Conservation (phyloP, 1,284 basidiomycete genomes). For the Neotropicomus parvogracilis region DNA sequence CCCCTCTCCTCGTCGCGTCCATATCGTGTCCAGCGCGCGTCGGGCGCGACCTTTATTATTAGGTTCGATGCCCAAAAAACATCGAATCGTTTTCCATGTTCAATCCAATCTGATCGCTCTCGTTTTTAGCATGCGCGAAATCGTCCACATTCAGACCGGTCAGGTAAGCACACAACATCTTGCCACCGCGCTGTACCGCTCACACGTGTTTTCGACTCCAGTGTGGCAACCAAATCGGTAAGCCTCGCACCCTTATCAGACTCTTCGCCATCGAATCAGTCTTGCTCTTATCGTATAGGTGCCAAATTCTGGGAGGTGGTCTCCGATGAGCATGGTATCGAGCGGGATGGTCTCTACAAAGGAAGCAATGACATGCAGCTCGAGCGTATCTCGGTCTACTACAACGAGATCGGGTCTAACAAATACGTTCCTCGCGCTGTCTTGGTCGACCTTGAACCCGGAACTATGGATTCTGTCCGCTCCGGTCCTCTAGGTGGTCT, state of each 20-base stretch:
- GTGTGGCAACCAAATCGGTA: slow-evolving; percentile 98
- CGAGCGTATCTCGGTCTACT: slow-evolving; percentile 96
- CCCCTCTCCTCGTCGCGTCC: slow-evolving; percentile 14
- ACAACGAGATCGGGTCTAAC: slow-evolving; percentile 86
- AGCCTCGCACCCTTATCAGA: slow-evolving; percentile 28
- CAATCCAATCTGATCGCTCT: slow-evolving; percentile 30
- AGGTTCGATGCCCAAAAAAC: slow-evolving; percentile 45
- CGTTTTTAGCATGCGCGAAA: slow-evolving; percentile 83
- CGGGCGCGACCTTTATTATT: slow-evolving; percentile 27
- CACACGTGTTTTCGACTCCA: slow-evolving; percentile 36
- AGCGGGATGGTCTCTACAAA: slow-evolving; percentile 88
- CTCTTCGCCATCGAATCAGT: background rate
- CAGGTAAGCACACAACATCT: slow-evolving; percentile 54
- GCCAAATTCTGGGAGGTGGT: slow-evolving; percentile 99
- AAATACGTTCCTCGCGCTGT: slow-evolving; percentile 98
- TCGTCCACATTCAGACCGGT: slow-evolving; percentile 95
- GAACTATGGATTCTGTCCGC: slow-evolving; percentile 94
- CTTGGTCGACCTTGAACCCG: slow-evolving; percentile 92
- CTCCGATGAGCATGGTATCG: slow-evolving; percentile 97
- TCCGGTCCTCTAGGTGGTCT: slow-evolving; percentile 80
- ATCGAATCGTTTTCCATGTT: slow-evolving; percentile 27
- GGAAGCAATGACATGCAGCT: slow-evolving; percentile 95
- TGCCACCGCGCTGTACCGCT: slow-evolving; percentile 3
- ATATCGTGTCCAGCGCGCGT: slow-evolving; percentile 22
- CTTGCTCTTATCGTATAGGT: slow-evolving; percentile 45